These are phyloP conservation scores for Penicillium paradoxum DNA, from an alignment of 495 filamentous ascomycete species.

Conservation along the genomic window DNA sequence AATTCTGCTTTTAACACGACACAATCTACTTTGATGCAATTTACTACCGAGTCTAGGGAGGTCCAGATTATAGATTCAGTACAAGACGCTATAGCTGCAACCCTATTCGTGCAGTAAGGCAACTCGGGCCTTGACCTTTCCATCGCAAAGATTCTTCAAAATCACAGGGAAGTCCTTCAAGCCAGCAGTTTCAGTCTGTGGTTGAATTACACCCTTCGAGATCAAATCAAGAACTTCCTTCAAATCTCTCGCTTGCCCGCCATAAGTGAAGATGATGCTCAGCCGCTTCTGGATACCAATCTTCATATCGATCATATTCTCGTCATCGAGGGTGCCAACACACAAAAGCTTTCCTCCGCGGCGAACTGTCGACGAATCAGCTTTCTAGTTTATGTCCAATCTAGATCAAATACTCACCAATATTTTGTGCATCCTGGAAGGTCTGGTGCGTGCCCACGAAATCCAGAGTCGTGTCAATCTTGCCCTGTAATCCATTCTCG, in stretches of 20 bases:
- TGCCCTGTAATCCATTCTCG: slow-evolving; percentile 7
- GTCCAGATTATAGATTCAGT: too few species aligned
- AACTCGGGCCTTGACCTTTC: background rate
- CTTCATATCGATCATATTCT: slow-evolving; percentile 21
- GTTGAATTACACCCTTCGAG: background rate
- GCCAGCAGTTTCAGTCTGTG: background rate
- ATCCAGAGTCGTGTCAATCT: slow-evolving; percentile 20
- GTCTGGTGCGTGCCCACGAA: slow-evolving; percentile 21
- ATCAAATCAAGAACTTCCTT: slow-evolving; percentile 20
- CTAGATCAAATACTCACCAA: slow-evolving; percentile 9
- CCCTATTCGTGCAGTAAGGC: background rate
- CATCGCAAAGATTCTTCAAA: background rate
- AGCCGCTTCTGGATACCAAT: slow-evolving; percentile 22
- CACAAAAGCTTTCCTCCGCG: slow-evolving; percentile 20
- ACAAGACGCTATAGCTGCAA: background rate
- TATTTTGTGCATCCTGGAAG: slow-evolving; percentile 16
- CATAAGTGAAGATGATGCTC: slow-evolving; percentile 26
- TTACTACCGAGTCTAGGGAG: too few species aligned
- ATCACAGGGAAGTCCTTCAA: background rate
- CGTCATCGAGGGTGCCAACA: slow-evolving; percentile 16
- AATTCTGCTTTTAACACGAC: too few species aligned
- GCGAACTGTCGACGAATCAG: slow-evolving; percentile 4
- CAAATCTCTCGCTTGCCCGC: slow-evolving; percentile 19
- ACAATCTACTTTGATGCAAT: too few species aligned
- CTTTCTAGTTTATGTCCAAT: too few species aligned